Percentiles rank a stretch among this genome's conserved stretches.
Conservation (phyloP, 768 basidiomycete species). For the Suillus subluteus region DNA sequence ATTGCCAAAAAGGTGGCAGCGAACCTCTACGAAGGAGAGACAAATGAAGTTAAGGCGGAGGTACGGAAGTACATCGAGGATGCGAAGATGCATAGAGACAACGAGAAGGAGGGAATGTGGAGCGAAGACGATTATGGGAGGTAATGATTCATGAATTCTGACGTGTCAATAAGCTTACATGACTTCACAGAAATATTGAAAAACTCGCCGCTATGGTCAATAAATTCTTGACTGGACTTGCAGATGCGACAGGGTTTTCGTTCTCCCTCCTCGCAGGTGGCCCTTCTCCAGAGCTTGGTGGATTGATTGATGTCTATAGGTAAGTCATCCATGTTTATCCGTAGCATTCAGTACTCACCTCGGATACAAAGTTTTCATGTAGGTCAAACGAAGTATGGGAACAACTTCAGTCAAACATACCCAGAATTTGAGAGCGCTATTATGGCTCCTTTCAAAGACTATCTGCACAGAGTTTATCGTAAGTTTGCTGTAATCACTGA, state of each 20-base stretch:
- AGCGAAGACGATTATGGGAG: slow-evolving; percentile 3
- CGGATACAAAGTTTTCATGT: background rate
- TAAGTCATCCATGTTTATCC: background rate
- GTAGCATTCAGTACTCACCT: background rate
- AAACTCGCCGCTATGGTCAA: background rate
- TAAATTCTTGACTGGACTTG: background rate
- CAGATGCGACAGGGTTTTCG: background rate
- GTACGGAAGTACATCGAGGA: slow-evolving; percentile 2
- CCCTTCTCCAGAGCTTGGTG: slow-evolving; percentile 2
- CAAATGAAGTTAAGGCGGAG: slow-evolving; percentile 4
- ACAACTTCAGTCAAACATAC: background rate
- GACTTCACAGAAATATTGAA: background rate
- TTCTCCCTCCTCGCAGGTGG: background rate
- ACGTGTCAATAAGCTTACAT: background rate
- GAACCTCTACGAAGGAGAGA: slow-evolving; percentile 4
- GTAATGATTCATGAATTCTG: background rate
- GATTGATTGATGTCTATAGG: slow-evolving; percentile 4
- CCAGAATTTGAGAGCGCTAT: background rate
- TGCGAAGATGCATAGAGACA: background rate
- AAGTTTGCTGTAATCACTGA: background rate
- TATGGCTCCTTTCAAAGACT: background rate
- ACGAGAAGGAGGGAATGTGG: background rate
- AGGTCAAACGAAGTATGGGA: background rate
- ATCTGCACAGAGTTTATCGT: background rate
- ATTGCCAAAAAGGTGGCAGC: background rate